Evolutionary conservation across 2,329 filamentous ascomycete species (phyloP), one percentile per base, ranked within the genome.

Genomic region (Fusarium verticillioides): DNA sequence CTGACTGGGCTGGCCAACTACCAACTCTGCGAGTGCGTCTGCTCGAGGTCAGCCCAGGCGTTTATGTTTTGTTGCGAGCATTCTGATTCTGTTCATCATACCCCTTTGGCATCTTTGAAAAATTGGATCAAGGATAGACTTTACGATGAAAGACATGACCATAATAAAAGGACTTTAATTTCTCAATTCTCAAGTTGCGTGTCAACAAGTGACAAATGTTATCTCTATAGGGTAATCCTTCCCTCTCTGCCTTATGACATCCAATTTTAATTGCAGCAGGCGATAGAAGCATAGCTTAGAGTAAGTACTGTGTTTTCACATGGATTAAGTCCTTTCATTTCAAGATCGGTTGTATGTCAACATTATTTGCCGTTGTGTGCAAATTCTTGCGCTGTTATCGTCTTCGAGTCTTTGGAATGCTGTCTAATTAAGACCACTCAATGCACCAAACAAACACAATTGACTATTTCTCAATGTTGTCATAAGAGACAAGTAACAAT

Each of bases 61-160:
- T 71, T 78, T 77, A 77, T 70, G 63, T 75, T 78, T 75, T 40
- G 63, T 75, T 78, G 69, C 68, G 70, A 77, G 73, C 76, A 78
- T 78, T 77, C 75, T 68, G 60, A 78, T 78, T 77, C 75, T 63
- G 59, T 77, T 78, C 70, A 77, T 68, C 76, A 78, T 78, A 78
- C 76, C 76, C 76, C 67, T 60, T 67, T 69, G 54, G 74, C 75
- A 77, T 74, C 60, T 77, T 77, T 74, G 66, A 66, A 76, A 73
- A 59, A 75, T 77, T 77, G 65, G 75, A 77, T 77, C 69, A 66
- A 69, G 63, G 65, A 74, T 77, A 77, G 75, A 77, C 66, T 77
- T 73, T 66, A 77, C 73, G 63, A 76, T 70, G 73, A 76, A 60
- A 76, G 66, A 77, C 59, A 77, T 70, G 73, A 77, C 67, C 62